These are phyloP conservation scores for Lactarius hatsudake DNA, from an alignment of 768 basidiomycete genomes.

Conservation along the genomic window DNA sequence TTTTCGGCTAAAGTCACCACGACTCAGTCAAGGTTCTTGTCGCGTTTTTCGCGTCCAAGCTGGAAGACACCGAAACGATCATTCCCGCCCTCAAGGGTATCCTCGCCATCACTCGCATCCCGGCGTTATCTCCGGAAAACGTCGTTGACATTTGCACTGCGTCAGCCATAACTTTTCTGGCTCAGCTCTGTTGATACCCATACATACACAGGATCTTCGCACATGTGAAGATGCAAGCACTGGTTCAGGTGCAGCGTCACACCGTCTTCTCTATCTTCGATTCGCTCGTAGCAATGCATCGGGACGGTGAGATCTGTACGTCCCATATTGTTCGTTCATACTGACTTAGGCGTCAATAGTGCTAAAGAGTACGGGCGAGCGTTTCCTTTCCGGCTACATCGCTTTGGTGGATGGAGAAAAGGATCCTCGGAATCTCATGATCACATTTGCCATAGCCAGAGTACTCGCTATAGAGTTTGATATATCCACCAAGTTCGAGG, in stretches of 20 bases:
- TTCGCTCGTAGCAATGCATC: constrained; percentile 64
- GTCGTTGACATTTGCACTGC: constrained; percentile 54
- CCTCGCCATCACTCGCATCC: constrained; percentile 56
- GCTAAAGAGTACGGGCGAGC: constrained; percentile 66
- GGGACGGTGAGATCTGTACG: constrained; percentile 41
- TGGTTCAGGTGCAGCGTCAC: constrained; percentile 81
- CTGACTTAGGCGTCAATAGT: constrained; percentile 40
- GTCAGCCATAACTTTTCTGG: constrained; percentile 45
- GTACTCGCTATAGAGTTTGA: constrained; percentile 89
- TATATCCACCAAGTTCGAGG: constrained; percentile 70
- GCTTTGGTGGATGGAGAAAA: constrained; percentile 91
- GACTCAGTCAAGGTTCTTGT: constrained; percentile 78
- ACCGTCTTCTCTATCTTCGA: constrained; percentile 81
- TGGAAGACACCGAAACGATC: constrained; percentile 82
- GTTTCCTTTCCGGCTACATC: constrained; percentile 75
- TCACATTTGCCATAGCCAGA: constrained; percentile 86
- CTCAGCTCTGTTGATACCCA: neutral
- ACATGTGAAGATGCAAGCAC: constrained; percentile 76
- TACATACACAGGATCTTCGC: constrained; percentile 57
- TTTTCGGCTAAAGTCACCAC: neutral
- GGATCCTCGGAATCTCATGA: constrained; percentile 89
- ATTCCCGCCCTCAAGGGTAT: constrained; percentile 81
- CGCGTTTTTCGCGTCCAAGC: constrained; percentile 79
- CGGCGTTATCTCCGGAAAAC: constrained; percentile 63
- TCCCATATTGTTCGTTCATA: neutral